These are phyloP conservation scores for Trichosporon sp. DNA, from an alignment of 1,284 basidiomycete genomes.

Conservation along the genomic window DNA sequence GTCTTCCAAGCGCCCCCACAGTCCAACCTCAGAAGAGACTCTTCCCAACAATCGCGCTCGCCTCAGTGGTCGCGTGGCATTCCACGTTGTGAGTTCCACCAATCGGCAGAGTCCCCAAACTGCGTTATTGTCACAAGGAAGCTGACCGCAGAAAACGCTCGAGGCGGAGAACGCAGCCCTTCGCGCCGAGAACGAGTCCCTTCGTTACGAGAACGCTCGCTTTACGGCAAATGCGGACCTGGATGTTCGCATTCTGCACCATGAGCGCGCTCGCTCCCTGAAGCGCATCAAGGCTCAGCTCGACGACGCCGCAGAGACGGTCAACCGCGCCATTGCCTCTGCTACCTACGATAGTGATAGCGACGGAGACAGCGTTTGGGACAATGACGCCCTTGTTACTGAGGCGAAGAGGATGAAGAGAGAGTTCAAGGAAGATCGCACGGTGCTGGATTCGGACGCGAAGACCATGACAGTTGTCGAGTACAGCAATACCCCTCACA, in stretches of 20 bases:
- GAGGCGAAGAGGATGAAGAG: too few relatives aligned
- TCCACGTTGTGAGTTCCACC: not conserved
- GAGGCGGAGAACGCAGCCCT: not conserved
- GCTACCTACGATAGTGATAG: too few relatives aligned
- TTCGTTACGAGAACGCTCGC: not conserved
- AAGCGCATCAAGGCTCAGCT: not conserved
- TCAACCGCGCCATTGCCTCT: not conserved
- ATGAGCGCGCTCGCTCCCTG: not conserved
- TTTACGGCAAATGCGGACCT: not conserved
- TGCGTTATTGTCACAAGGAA: not conserved
- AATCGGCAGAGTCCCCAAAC: too few relatives aligned
- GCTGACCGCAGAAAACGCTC: slow-evolving; percentile 1
- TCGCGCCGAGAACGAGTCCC: not conserved
- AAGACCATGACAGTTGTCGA: too few relatives aligned
- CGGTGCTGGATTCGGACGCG: too few relatives aligned
- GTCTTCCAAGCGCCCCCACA: too few relatives aligned
- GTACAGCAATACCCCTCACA: too few relatives aligned
- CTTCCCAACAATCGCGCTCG: too few relatives aligned
- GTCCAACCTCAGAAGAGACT: too few relatives aligned
- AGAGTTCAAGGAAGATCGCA: too few relatives aligned
- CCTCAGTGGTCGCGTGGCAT: not conserved
- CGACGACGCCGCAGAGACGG: not conserved
- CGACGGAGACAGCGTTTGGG: too few relatives aligned
- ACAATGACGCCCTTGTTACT: too few relatives aligned
- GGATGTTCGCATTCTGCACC: not conserved